A percentile compares a stretch with the other conserved stretches of the same genome.
These are phyloP conservation scores for Physaria fendleri DNA, from an alignment of 345 rosid species.

Conservation along the genomic window DNA sequence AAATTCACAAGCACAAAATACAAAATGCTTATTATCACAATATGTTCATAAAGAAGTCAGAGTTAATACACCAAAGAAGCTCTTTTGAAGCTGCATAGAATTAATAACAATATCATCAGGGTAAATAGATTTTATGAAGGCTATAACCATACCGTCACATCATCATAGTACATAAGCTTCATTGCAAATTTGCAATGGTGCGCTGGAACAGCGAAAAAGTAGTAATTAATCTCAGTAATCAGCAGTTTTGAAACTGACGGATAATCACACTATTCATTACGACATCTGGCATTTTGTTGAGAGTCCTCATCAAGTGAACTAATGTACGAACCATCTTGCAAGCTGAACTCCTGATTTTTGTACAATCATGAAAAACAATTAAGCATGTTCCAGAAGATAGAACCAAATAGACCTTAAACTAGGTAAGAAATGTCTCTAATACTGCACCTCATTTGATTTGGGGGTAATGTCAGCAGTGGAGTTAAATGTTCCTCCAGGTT, in stretches of 20 bases:
- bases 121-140: not conserved
- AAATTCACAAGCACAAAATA: not conserved
- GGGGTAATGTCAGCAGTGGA: slow-evolving; percentile 71
- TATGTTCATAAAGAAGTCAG: not conserved
- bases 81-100: not conserved
- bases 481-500: slow-evolving; percentile 62
- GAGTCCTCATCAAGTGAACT: slow-evolving; percentile 94
- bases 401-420: not conserved
- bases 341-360: slow-evolving; percentile 71
- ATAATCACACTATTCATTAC: slow-evolving; percentile 32
- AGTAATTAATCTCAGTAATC: slow-evolving; percentile 1
- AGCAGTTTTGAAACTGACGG: not conserved
- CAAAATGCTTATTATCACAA: not conserved
- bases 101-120: not conserved
- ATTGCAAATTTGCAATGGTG: slow-evolving; percentile 79
- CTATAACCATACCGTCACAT: slow-evolving; percentile 73
- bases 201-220: slow-evolving; percentile 50
- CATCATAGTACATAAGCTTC: slow-evolving; percentile 94
- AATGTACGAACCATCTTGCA: slow-evolving; percentile 94
- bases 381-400: not conserved
- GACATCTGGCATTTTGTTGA: slow-evolving; percentile 93
- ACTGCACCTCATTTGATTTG: slow-evolving; percentile 83
- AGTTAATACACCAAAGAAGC: not conserved
- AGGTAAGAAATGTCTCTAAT: not conserved
- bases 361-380: not conserved